phyloP scores from a whole-genome alignment of 2,329 filamentous ascomycete species.

The Periconia digitata region DNA sequence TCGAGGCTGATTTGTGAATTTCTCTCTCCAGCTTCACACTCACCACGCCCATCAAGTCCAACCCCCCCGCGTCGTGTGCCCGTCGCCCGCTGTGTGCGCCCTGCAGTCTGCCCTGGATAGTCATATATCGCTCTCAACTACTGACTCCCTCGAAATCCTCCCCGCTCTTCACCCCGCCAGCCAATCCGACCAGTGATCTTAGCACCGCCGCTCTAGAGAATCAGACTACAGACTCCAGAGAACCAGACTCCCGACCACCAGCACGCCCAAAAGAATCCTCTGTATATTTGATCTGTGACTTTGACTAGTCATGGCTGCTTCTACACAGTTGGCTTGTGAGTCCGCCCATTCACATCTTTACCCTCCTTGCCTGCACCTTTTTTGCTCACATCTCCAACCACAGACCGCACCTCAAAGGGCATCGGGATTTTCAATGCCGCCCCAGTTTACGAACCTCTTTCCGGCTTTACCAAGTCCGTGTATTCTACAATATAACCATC shows the following conservation, averaged over 20 bases:
- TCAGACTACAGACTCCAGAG: slow-evolving; percentile 2
- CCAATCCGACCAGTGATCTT: slow-evolving; percentile 14
- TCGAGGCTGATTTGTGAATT: slow-evolving; percentile 7
- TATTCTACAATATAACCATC: slow-evolving; percentile 4
- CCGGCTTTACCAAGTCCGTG: slow-evolving; percentile 68
- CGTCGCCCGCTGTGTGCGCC: slow-evolving; percentile 31
- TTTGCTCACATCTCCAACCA: neutral
- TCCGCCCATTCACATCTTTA: slow-evolving; percentile 14
- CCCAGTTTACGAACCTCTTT: slow-evolving; percentile 80
- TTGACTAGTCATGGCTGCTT: slow-evolving; percentile 91
- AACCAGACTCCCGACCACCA: slow-evolving; percentile 34
- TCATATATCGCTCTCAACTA: neutral
- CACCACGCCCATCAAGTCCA: slow-evolving; percentile 11
- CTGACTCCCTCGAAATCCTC: slow-evolving; percentile 32
- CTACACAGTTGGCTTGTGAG: slow-evolving; percentile 88
- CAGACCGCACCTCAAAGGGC: slow-evolving; percentile 90
- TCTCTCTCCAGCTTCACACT: slow-evolving; percentile 13
- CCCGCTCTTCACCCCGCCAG: slow-evolving; percentile 35
- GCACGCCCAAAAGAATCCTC: slow-evolving; percentile 28
- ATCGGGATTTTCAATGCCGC: slow-evolving; percentile 92
- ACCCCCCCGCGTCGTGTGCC: slow-evolving; percentile 20
- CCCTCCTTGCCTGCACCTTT: neutral
- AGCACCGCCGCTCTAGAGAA: neutral
- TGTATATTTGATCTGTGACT: slow-evolving; percentile 64
- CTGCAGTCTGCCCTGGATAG: slow-evolving; percentile 24